Base-by-base conservation (phyloP, 345 rosid species). In the Barbarea vulgaris region DNA sequence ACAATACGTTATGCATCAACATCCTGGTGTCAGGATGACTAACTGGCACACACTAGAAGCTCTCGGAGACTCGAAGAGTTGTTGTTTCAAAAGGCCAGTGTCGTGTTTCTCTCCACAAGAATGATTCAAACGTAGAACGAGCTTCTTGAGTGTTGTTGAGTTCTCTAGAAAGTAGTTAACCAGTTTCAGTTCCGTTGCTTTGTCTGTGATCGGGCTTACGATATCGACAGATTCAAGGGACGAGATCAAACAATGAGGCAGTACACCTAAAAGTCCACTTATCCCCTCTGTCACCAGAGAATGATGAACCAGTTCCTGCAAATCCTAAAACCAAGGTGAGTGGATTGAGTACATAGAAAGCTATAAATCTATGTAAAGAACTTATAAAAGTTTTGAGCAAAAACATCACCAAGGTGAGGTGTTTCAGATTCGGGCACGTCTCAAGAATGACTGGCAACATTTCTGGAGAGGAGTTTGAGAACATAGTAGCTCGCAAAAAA, bases 391-490 rank as follows among this genome's bases (percentile, higher is more conserved):
- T n/a, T 24, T 17, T 18, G 15, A 22, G 53, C 22, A 62, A 71
- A 37, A 2, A n/a, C 69, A 51, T 62, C 21, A 72, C 76, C 76
- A 72, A 37, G 76, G 53, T 51, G 52, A 72, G 53, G 41, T 61
- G 52, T 39, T 51, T 72, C 21, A 72, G 76, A 72, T 72, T 72
- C 8, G 76, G 76, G 17, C 69, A 62, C 4, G n/a, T 19, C 61
- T 72, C 69, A 37, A 72, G 69, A 62, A 72, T 17, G 22, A 37
- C 10, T 8, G 76, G 69, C 69, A 72, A 39, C 69, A 51, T 37
- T 50, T 51, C 30, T 19, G 31, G 42, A 62, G 69, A 27, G n/a
- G 59, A 17, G 69, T 51, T 62, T 18, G 7, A 50, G 76, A 18
- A 37, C 42, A 72, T 72, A 14, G 53, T 25, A 37, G n/a, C 30